Percentiles rank a stretch among this genome's conserved stretches.
Evolutionary conservation across 2,329 filamentous ascomycete genomes (phyloP).

Genomic region (Ramularia collo-cygni): DNA sequence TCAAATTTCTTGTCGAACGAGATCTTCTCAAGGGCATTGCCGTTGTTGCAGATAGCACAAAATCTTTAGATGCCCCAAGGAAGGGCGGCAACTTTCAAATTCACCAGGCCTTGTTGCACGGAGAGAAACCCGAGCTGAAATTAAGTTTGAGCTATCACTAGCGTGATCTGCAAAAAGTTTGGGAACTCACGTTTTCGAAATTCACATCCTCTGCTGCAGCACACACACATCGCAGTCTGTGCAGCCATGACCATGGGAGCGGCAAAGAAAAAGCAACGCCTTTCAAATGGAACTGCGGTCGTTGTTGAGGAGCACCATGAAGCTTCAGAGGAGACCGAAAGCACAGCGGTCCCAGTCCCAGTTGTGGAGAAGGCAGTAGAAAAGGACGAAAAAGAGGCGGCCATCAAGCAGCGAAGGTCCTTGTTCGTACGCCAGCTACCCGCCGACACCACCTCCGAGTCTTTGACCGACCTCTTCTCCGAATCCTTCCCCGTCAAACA

Average conservation of each 20-base stretch:
- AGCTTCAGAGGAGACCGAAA: constrained; percentile 2
- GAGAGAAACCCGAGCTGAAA: too few species aligned
- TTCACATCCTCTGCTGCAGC: too few species aligned
- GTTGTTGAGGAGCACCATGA: constrained; percentile 13
- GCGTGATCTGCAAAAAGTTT: too few species aligned
- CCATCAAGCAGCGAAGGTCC: constrained; percentile 34
- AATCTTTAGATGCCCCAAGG: too few species aligned
- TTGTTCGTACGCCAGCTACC: constrained; percentile 90
- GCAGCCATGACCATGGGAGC: constrained; percentile 20
- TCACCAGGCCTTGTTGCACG: too few species aligned
- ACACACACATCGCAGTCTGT: not conserved
- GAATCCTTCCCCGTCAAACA: constrained; percentile 93
- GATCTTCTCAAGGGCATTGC: too few species aligned
- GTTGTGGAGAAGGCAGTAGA: constrained; percentile 4
- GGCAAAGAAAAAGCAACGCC: constrained; percentile 27
- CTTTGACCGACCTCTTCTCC: constrained; percentile 82
- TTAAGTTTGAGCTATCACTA: too few species aligned
- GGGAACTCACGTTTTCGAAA: too few species aligned
- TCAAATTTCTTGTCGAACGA: too few species aligned
- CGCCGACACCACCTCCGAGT: constrained; percentile 68
- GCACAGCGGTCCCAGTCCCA: constrained; percentile 3
- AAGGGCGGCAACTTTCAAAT: too few species aligned
- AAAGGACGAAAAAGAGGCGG: constrained; percentile 15
- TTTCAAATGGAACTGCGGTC: constrained; percentile 23
- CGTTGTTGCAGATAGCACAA: too few species aligned